Percentiles rank a stretch among this genome's conserved stretches.
These are phyloP conservation scores for slime mould (Dictyostelium discoideum) DNA, from an alignment of 78 protist genomes.

Conservation along the genomic window dicty_2.7 NC_007088.5:1678001-1678500, in stretches of 20 bases:
- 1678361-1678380: neutral
- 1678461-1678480: neutral
- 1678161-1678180: neutral
- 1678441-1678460: neutral
- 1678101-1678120: neutral
- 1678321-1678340: conserved; percentile 34
- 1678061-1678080: neutral
- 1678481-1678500: neutral
- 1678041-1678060: neutral
- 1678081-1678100: neutral
- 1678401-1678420: conserved; percentile 5
- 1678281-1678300: neutral
- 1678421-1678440: neutral
- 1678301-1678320: conserved; percentile 15
- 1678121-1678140: no score
- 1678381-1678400: conserved; percentile 64
- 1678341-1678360: neutral
- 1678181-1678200: no score
- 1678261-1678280: neutral
- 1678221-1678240: no score
- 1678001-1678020: neutral
- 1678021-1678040: neutral
- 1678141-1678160: neutral
- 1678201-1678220: no score
- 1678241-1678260: no score